Percentiles rank a stretch among this genome's conserved stretches.
Conservation (phyloP, 129 eudicot species). For the Gnaphalium uliginosum region DNA sequence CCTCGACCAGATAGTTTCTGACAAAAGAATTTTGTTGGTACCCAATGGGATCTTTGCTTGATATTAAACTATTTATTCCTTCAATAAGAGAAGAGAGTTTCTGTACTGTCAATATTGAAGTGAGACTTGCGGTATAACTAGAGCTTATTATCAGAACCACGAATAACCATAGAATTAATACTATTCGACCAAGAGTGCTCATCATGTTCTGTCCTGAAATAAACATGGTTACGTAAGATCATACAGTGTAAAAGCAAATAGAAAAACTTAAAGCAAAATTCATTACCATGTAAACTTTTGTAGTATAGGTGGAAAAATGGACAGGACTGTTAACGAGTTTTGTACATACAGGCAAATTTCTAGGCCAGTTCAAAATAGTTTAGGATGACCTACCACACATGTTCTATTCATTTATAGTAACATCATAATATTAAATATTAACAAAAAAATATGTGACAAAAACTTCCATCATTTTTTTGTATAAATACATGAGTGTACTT, state of each 20-base stretch:
- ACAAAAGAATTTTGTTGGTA: slow-evolving; percentile 67
- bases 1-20: slow-evolving; percentile 49
- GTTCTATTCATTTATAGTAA: too few species aligned
- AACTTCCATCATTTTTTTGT: too few species aligned
- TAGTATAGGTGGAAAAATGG: neutral
- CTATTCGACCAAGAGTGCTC: slow-evolving; percentile 64
- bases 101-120: slow-evolving; percentile 71
- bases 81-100: slow-evolving; percentile 66
- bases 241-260: neutral
- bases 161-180: slow-evolving; percentile 60
- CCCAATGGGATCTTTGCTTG: slow-evolving; percentile 57
- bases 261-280: neutral
- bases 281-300: neutral
- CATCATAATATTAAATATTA: too few species aligned
- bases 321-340: neutral
- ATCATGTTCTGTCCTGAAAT: slow-evolving; percentile 58
- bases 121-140: slow-evolving; percentile 75
- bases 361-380: neutral
- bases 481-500: neutral
- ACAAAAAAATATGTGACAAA: too few species aligned
- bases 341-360: neutral
- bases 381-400: too few species aligned
- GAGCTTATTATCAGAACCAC: slow-evolving; percentile 75
- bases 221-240: slow-evolving; percentile 17
- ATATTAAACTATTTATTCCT: slow-evolving; percentile 58